Evolutionary conservation across 495 filamentous ascomycete genomes (phyloP).

Genomic region (Platismatia glauca): DNA sequence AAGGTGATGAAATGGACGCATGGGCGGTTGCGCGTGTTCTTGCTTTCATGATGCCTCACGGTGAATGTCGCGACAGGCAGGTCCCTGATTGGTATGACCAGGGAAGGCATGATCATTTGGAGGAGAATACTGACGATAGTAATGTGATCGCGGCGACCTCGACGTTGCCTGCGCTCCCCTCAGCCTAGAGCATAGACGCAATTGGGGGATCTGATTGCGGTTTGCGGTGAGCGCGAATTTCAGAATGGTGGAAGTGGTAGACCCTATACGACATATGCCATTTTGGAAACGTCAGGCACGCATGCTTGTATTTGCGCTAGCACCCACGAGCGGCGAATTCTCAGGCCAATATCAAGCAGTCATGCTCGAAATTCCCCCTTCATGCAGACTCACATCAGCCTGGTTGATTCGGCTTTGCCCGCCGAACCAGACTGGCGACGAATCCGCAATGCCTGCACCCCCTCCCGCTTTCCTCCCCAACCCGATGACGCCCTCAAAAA

Average conservation of each 20-base stretch:
- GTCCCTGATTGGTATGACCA: no score
- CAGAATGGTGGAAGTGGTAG: neutral
- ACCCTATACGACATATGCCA: neutral
- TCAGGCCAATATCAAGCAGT: no score
- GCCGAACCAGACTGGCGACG: neutral
- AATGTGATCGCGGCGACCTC: neutral
- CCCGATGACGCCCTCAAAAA: neutral
- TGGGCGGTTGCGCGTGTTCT: neutral
- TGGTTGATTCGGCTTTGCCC: neutral
- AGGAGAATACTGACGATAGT: neutral
- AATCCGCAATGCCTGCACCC: no score
- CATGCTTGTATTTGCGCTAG: neutral
- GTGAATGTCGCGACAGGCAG: neutral
- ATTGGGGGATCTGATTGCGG: neutral
- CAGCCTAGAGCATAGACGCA: neutral
- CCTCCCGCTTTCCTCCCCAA: neutral
- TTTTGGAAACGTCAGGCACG: neutral
- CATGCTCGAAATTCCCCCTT: neutral
- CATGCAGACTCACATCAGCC: neutral
- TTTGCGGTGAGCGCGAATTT: neutral
- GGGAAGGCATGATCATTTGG: neutral
- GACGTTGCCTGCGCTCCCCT: neutral
- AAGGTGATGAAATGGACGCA: constrained; percentile 9
- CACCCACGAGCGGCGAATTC: neutral
- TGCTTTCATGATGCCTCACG: neutral